phyloP scores from a whole-genome alignment of 1,284 basidiomycete genomes.

The Ceratobasidium sp. region DNA sequence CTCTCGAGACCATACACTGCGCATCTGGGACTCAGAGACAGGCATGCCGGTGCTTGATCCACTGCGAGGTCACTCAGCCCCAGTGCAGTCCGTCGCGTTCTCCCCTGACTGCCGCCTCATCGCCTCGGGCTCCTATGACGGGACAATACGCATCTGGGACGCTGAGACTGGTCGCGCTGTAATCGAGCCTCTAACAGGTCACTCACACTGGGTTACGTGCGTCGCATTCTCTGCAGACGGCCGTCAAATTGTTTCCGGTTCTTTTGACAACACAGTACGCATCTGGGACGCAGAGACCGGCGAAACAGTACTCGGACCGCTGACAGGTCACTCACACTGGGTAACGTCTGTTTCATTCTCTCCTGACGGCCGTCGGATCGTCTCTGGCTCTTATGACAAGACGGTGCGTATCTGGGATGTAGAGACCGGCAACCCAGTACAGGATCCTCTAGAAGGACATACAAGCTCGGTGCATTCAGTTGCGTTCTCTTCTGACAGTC shows the following conservation, averaged over 20 bases:
- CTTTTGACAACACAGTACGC: constrained; percentile 13
- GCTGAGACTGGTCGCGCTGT: neutral
- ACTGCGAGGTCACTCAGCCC: constrained; percentile 3
- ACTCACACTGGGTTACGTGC: too few relatives aligned
- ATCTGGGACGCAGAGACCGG: constrained; percentile 29
- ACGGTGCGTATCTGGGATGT: constrained; percentile 17
- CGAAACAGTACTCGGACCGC: neutral
- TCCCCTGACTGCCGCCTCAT: constrained; percentile 23
- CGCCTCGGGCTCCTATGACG: constrained; percentile 21
- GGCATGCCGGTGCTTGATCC: neutral
- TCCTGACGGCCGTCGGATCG: neutral
- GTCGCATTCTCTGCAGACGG: constrained; percentile 41
- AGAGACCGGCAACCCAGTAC: neutral
- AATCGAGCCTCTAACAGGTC: neutral
- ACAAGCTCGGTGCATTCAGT: too few relatives aligned
- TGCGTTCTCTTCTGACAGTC: constrained; percentile 14
- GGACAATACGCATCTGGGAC: constrained; percentile 17
- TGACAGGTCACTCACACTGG: neutral
- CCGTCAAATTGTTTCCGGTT: constrained; percentile 24
- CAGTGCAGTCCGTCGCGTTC: constrained; percentile 13
- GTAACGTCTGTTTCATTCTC: constrained; percentile 18
- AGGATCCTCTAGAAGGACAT: too few relatives aligned
- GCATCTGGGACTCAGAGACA: constrained; percentile 35
- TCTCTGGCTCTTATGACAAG: neutral
- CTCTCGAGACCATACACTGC: constrained; percentile 14